phyloP scores from a whole-genome alignment of 495 filamentous ascomycete genomes.

The Penicillium salamii region DNA sequence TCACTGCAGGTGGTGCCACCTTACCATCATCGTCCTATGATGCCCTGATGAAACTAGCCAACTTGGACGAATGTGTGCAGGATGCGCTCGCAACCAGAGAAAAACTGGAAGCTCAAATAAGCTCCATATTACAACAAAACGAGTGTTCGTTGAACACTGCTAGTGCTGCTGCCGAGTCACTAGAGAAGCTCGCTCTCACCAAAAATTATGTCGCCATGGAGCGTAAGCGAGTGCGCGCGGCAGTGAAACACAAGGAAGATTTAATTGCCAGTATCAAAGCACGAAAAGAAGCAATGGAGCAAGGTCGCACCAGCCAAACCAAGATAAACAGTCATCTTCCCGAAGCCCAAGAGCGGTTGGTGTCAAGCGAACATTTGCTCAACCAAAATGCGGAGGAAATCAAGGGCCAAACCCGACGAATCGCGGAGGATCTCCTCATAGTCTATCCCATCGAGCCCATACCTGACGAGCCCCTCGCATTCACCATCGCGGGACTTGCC shows the following conservation, averaged over 20 bases:
- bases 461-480: constrained; percentile 60
- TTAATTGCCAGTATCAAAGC: constrained; percentile 62
- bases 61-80: constrained; percentile 87
- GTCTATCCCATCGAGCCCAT: constrained; percentile 80
- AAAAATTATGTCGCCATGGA: constrained; percentile 60
- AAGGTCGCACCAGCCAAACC: constrained; percentile 57
- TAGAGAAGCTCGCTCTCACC: constrained; percentile 60
- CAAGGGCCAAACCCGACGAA: constrained; percentile 77
- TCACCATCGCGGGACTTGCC: constrained; percentile 69
- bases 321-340: constrained; percentile 44
- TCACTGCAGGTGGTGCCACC: constrained; percentile 30
- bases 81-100: constrained; percentile 80
- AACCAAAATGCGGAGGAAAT: constrained; percentile 58
- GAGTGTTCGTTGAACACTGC: constrained; percentile 36
- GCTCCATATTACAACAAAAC: constrained; percentile 60
- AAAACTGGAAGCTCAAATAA: constrained; percentile 73
- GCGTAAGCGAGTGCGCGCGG: constrained; percentile 59
- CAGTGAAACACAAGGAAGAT: constrained; percentile 57
- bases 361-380: constrained; percentile 50
- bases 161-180: constrained; percentile 57
- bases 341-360: constrained; percentile 59
- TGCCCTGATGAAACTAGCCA: constrained; percentile 82
- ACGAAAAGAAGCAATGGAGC: constrained; percentile 62
- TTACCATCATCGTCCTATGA: constrained; percentile 81
- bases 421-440: constrained; percentile 73